Evolutionary conservation across 371 early-diverging fungal species (phyloP).

Genomic region (Mucor sp.): DNA sequence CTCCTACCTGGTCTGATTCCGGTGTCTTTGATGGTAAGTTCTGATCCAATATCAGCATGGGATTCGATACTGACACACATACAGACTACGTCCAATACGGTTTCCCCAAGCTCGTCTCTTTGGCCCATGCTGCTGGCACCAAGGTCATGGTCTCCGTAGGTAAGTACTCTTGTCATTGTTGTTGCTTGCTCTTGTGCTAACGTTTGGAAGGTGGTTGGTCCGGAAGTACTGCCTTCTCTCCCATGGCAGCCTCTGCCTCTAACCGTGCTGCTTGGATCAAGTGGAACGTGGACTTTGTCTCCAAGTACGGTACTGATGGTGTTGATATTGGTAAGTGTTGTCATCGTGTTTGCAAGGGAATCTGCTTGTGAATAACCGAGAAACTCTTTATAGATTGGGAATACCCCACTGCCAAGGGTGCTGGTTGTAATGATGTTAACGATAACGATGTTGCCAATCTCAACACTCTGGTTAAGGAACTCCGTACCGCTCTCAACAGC

Average conservation of each 20-base stretch:
- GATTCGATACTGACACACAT: background rate
- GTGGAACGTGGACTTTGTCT: conserved; percentile 48
- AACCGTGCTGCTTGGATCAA: conserved; percentile 55
- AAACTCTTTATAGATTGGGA: background rate
- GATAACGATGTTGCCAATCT: conserved; percentile 51
- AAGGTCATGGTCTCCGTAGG: conserved; percentile 59
- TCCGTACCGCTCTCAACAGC: conserved; percentile 61
- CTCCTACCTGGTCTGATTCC: conserved; percentile 29
- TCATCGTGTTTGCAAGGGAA: background rate
- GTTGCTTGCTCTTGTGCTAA: too few species aligned
- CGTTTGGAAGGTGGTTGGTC: conserved; percentile 71
- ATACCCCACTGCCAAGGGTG: conserved; percentile 56
- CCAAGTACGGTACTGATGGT: conserved; percentile 58
- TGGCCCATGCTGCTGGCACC: conserved; percentile 53
- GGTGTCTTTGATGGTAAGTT: conserved; percentile 29
- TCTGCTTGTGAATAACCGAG: conserved; percentile 1
- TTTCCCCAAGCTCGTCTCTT: conserved; percentile 30
- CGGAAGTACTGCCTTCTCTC: conserved; percentile 44
- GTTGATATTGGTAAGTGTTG: conserved; percentile 40
- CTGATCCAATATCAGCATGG: background rate
- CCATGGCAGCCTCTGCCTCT: conserved; percentile 48
- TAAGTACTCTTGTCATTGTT: too few species aligned
- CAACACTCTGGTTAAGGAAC: conserved; percentile 60
- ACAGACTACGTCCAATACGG: conserved; percentile 23
- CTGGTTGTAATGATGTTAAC: conserved; percentile 55